Evolutionary conservation across 177 flowering plant species (phyloP).

Genomic region (Vitis hybrid): DNA sequence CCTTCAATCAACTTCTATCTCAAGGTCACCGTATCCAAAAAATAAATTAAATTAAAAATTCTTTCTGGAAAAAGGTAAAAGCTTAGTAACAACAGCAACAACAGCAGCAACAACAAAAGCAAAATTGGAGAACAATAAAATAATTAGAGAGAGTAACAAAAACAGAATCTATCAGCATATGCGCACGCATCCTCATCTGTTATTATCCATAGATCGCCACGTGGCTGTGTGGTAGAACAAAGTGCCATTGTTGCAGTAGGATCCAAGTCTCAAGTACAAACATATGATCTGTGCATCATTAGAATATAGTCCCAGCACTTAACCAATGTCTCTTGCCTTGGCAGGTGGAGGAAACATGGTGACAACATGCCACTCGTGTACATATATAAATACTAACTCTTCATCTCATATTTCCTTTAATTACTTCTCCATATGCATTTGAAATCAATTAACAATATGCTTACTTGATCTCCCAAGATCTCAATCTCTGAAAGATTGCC

Average conservation of each 20-base stretch:
- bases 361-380: slow-evolving; percentile 18
- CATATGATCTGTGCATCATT: not conserved
- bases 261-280: not conserved
- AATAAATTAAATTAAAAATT: too few relatives aligned
- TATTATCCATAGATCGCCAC: too few relatives aligned
- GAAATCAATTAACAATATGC: not conserved
- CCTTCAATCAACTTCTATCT: too few relatives aligned
- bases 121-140: too few relatives aligned
- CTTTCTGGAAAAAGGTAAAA: too few relatives aligned
- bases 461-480: slow-evolving; percentile 5
- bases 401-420: not conserved
- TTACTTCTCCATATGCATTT: not conserved
- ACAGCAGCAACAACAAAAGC: too few relatives aligned
- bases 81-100: too few relatives aligned
- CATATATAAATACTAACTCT: not conserved
- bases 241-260: not conserved
- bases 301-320: not conserved
- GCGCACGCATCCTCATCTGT: too few relatives aligned
- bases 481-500: not conserved
- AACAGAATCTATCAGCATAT: too few relatives aligned
- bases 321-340: not conserved
- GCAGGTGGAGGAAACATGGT: slow-evolving; percentile 2
- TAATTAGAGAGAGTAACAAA: too few relatives aligned
- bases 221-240: too few relatives aligned
- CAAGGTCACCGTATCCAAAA: too few relatives aligned